These are phyloP conservation scores for Hordeum vulgare DNA, from an alignment of 176 grass and related monocot genomes.

Conservation along the genomic window DNA sequence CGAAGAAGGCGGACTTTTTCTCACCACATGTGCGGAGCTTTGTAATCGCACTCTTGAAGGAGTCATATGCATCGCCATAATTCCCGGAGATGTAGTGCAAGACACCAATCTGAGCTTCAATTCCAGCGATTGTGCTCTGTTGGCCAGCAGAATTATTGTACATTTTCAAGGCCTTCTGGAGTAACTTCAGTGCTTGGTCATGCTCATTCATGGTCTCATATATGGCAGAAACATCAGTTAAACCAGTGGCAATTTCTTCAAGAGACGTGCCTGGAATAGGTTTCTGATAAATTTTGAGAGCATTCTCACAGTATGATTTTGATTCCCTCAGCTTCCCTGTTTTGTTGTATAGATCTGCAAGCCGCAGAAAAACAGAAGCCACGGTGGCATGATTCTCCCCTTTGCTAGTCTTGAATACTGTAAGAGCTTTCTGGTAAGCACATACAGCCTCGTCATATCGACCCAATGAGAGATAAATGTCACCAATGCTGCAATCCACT, in stretches of 20 bases:
- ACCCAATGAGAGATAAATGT: conserved; percentile 83
- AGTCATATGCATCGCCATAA: conserved; percentile 67
- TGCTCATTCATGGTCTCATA: conserved; percentile 96
- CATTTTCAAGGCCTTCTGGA: conserved; percentile 92
- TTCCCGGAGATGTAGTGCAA: conserved; percentile 82
- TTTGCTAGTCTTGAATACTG: conserved; percentile 86
- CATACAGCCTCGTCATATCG: conserved; percentile 91
- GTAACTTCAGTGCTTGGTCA: conserved; percentile 89
- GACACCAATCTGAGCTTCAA: conserved; percentile 96
- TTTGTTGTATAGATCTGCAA: conserved; percentile 95
- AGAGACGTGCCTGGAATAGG: conserved; percentile 80
- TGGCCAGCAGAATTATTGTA: conserved; percentile 73
- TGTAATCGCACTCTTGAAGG: conserved; percentile 71
- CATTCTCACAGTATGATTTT: conserved; percentile 94
- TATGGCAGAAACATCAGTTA: conserved; percentile 89
- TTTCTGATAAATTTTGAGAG: conserved; percentile 89
- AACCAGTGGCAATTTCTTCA: conserved; percentile 85
- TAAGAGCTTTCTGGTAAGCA: conserved; percentile 86
- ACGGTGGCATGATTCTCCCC: conserved; percentile 92
- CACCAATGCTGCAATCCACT: conserved; percentile 92
- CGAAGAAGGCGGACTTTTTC: conserved; percentile 90
- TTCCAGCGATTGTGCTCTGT: conserved; percentile 87
- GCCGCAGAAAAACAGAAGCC: conserved; percentile 83
- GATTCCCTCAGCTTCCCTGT: conserved; percentile 88
- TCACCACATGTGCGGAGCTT: conserved; percentile 89